phyloP scores from a whole-genome alignment of 2,329 filamentous ascomycete genomes.

The Diaporthe nobilis region DNA sequence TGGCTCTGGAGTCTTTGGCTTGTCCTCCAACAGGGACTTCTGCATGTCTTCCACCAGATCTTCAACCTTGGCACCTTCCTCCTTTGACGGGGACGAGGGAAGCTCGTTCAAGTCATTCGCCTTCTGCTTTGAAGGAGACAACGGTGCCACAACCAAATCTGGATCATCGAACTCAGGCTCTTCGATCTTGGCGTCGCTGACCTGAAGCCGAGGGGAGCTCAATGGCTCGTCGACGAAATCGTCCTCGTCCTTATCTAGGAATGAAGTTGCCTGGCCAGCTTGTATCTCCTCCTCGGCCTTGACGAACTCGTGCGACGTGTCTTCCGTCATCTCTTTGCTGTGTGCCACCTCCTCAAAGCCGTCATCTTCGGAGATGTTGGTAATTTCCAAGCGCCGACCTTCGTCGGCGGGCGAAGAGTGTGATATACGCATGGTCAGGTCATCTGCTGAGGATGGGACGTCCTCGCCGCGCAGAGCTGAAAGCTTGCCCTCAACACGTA shows the following conservation, averaged over 20 bases:
- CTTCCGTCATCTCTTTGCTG: conserved; percentile 79
- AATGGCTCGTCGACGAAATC: conserved; percentile 86
- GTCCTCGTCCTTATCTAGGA: conserved; percentile 74
- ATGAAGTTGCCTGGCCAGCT: conserved; percentile 54
- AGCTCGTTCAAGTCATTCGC: conserved; percentile 23
- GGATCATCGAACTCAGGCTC: conserved; percentile 68
- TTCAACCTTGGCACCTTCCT: conserved; percentile 42
- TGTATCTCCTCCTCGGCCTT: conserved; percentile 70
- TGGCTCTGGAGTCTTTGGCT: conserved; percentile 33
- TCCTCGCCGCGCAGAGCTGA: conserved; percentile 60
- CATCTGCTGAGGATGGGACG: conserved; percentile 68
- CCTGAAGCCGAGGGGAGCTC: conserved; percentile 75
- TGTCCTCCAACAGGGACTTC: conserved; percentile 39
- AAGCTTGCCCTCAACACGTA: conserved; percentile 84
- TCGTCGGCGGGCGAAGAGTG: conserved; percentile 70
- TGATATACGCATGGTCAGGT: conserved; percentile 71
- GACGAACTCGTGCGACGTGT: conserved; percentile 78
- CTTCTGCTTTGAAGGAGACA: conserved; percentile 66
- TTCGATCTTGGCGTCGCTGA: conserved; percentile 70
- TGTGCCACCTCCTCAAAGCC: conserved; percentile 91
- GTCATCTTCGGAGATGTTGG: conserved; percentile 88
- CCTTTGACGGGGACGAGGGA: conserved; percentile 18
- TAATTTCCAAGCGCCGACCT: conserved; percentile 80
- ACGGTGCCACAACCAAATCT: conserved; percentile 68
- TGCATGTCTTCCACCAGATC: conserved; percentile 42